Conservation (phyloP, 1,139 yeast species). For the Sugiyamaella grinbergsii region DNA sequence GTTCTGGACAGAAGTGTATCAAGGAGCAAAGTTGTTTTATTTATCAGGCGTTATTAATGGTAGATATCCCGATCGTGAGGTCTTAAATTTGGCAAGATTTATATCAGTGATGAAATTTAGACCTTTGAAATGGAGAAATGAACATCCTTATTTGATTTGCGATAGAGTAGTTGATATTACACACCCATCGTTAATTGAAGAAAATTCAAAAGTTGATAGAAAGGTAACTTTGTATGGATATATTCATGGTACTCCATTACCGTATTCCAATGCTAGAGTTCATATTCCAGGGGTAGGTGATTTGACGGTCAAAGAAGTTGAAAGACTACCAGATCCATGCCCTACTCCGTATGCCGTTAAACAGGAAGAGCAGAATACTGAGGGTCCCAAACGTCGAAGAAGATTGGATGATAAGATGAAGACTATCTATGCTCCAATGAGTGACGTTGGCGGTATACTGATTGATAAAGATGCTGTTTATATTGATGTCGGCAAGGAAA, state of each 20-base stretch:
- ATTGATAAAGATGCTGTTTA: conserved; percentile 97
- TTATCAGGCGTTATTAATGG: conserved; percentile 96
- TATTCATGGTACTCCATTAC: conserved; percentile 88
- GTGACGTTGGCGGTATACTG: conserved; percentile 96
- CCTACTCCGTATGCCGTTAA: conserved; percentile 95
- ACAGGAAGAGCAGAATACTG: conserved; percentile 76
- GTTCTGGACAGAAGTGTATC: conserved; percentile 99
- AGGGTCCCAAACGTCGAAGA: conserved; percentile 73
- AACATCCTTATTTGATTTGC: conserved; percentile 90
- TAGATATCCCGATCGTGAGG: conserved; percentile 96
- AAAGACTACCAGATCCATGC: conserved; percentile 95
- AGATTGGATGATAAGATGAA: conserved; percentile 93
- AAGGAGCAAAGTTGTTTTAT: conserved; percentile 95
- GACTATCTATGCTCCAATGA: conserved; percentile 97
- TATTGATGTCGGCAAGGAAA: conserved; percentile 75
- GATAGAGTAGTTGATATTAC: conserved; percentile 96
- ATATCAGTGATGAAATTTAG: conserved; percentile 97
- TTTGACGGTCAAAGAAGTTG: conserved; percentile 69
- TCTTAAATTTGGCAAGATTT: conserved; percentile 85
- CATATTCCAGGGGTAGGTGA: conserved; percentile 98
- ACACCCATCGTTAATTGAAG: conserved; percentile 79
- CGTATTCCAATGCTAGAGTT: conserved; percentile 70
- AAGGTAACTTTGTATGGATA: conserved; percentile 92
- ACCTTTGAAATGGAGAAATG: conserved; percentile 98
- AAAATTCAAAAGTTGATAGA: conserved; percentile 82